Base-by-base conservation (phyloP, 1,139 yeast genomes). In the Kurtzmaniella quercitrusa region DNA sequence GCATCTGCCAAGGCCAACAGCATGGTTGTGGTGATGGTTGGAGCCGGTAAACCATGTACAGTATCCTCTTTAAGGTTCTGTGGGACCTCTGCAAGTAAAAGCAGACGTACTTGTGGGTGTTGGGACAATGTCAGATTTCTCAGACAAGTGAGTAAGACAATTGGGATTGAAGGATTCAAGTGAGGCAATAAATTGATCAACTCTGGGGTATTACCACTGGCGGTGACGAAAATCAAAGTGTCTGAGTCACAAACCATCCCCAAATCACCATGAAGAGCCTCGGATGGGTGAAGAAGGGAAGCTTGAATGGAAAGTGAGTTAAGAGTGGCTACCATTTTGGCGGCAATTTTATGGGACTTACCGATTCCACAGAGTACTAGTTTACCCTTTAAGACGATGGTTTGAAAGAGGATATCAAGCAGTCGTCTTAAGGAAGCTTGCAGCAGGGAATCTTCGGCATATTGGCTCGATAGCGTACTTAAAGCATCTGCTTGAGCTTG, bases 261-360 rank as follows among this genome's bases (percentile, higher is more conserved):
- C 53, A 89, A 70, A 59, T 89, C 97, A 4, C 97, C 97, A 59
- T 89, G 97, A 25, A 90, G 68, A 0, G 96, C 96, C 50, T 89
- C 97, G 1, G 87, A 69, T 0, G 96, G 95, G 56, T 89, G 96
- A 47, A 89, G 66, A 2, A 76, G 56, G 0, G 81, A 76, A 0
- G 95, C 73, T 43, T 80, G 82, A 44, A 89, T 74, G 29, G 91
- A 83, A 47, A 89, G 68, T 1, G 95, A 87, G 57, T 85, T 86
- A 60, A 89, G 66, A 10, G 96, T 89, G 12, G 96, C 95, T 43
- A 81, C 88, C 21, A 85, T 67, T 60, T 89, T 89, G 45, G 77
- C 70, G 15, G 90, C 94, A 36, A 89, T 85, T 60, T 87, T 88
- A 61, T 68, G 80, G 7, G 93, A 82, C 61, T 89, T 89, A 8